These are phyloP conservation scores for Citrus sp. DNA, from an alignment of 345 rosid genomes.

Conservation along the genomic window DNA sequence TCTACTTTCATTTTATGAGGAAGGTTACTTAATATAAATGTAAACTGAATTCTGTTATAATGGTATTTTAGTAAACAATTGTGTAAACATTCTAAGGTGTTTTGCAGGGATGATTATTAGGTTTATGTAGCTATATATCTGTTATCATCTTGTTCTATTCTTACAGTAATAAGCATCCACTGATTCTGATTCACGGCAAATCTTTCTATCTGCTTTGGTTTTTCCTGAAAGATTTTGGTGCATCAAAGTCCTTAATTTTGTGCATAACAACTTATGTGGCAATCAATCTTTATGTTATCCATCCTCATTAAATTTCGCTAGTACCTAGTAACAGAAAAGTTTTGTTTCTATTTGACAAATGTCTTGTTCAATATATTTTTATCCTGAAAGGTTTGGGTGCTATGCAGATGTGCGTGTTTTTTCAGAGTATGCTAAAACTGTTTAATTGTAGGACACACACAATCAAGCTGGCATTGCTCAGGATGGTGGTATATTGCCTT, in stretches of 20 bases:
- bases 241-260: not conserved
- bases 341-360: not conserved
- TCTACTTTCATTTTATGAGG: not conserved
- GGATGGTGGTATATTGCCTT: slow-evolving; percentile 53
- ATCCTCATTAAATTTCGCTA: not conserved
- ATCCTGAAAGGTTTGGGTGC: not conserved
- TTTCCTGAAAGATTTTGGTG: not conserved
- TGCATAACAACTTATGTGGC: not conserved
- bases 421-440: not conserved
- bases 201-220: not conserved
- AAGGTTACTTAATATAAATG: not conserved
- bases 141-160: not conserved
- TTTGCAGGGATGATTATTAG: not conserved
- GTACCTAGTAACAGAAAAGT: not conserved
- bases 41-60: not conserved
- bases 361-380: not conserved
- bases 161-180: not conserved
- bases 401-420: slow-evolving; percentile 1
- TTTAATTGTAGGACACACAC: slow-evolving; percentile 52
- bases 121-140: not conserved
- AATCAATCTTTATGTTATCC: not conserved
- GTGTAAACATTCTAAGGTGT: not conserved
- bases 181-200: not conserved
- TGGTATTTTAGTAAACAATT: not conserved
- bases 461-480: slow-evolving; percentile 86